Conservation (phyloP, 192 early-diverging fungal species). For the Spinellus fusiger region DNA sequence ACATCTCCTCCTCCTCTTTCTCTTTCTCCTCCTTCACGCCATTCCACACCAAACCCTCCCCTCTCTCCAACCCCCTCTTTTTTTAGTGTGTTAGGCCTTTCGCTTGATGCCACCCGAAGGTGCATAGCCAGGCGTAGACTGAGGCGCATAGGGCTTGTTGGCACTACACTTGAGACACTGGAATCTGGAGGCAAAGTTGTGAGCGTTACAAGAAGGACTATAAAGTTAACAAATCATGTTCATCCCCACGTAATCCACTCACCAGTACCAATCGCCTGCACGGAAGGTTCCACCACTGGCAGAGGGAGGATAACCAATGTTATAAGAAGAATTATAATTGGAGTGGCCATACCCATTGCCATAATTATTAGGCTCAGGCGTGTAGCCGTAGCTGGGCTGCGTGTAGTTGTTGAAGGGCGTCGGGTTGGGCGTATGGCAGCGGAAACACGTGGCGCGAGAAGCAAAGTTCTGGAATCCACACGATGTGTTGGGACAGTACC, state of each 20-base stretch:
- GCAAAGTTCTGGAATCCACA: constrained; percentile 79
- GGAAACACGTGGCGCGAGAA: constrained; percentile 59
- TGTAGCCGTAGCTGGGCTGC: constrained; percentile 1
- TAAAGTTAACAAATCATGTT: background rate
- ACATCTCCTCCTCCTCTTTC: background rate
- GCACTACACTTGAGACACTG: constrained; percentile 52
- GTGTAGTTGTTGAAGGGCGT: constrained; percentile 8
- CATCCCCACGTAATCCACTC: background rate
- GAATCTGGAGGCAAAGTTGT: constrained; percentile 65
- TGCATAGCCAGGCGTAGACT: background rate
- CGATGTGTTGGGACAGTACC: constrained; percentile 60
- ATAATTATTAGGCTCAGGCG: constrained; percentile 11
- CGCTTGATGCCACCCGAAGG: background rate
- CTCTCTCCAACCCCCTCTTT: too few species aligned
- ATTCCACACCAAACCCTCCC: too few species aligned
- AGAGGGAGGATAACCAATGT: background rate
- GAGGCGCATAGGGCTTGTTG: constrained; percentile 35
- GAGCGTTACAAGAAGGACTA: constrained; percentile 50
- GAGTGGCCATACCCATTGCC: background rate
- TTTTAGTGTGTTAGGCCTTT: too few species aligned
- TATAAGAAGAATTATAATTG: constrained; percentile 19
- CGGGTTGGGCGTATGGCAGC: constrained; percentile 46
- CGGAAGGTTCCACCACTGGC: constrained; percentile 19
- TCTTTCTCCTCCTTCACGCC: background rate
- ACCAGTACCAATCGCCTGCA: constrained; percentile 62